phyloP scores from a whole-genome alignment of 1,284 basidiomycete genomes.

The Abortiporus biennis region DNA sequence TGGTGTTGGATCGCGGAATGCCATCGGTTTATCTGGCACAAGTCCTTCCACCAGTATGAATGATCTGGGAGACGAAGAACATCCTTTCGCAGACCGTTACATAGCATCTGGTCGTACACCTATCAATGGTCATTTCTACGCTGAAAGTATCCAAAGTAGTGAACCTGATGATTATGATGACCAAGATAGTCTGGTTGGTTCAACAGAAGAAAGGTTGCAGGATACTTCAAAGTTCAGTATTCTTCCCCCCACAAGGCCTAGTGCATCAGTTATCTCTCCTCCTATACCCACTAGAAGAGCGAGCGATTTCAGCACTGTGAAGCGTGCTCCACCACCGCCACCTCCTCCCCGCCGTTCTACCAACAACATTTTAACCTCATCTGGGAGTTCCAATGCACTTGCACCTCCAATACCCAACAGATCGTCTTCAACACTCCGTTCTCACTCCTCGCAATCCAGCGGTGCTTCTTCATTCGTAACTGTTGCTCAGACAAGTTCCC shows the following conservation, averaged over 20 bases:
- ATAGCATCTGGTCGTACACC: constrained; percentile 35
- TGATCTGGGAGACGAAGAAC: constrained; percentile 36
- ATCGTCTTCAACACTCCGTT: constrained; percentile 3
- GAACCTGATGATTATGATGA: constrained; percentile 21
- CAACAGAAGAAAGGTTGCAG: constrained; percentile 10
- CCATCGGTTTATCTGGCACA: constrained; percentile 6
- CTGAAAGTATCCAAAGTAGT: constrained; percentile 15
- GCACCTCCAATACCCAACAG: constrained; percentile 12
- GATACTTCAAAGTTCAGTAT: constrained; percentile 5
- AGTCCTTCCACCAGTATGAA: constrained; percentile 22
- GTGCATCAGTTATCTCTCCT: too few relatives aligned
- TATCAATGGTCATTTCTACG: constrained; percentile 24
- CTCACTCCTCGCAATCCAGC: constrained; percentile 5
- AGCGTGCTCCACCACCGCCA: constrained; percentile 24
- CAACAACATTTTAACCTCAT: too few relatives aligned
- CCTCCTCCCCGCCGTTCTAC: constrained; percentile 20
- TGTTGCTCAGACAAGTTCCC: constrained; percentile 7
- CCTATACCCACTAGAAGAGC: constrained; percentile 1
- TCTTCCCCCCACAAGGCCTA: background rate
- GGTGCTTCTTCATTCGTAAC: constrained; percentile 14
- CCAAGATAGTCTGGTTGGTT: constrained; percentile 13
- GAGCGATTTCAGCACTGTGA: constrained; percentile 10
- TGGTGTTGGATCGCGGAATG: background rate
- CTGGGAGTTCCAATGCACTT: too few relatives aligned
- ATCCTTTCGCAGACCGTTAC: constrained; percentile 34